Evolutionary conservation across 2,329 filamentous ascomycete species (phyloP).

Genomic region (Trichophyton verrucosum): DNA sequence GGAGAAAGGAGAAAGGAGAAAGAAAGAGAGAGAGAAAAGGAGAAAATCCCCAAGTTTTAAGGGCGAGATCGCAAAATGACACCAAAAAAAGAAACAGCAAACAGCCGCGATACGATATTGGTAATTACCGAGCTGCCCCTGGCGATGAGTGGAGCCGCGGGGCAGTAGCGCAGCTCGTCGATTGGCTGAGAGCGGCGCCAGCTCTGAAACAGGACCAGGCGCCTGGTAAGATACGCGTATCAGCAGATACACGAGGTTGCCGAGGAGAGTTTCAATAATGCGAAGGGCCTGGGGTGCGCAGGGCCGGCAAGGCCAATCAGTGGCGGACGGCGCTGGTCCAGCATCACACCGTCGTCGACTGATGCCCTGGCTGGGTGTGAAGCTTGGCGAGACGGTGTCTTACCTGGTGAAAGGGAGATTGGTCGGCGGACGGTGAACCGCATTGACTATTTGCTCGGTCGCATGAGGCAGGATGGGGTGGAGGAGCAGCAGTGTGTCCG

Average conservation of each 20-base stretch:
- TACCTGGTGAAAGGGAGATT: neutral
- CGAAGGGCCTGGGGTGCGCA: neutral
- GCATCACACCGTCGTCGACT: neutral
- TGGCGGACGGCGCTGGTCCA: neutral
- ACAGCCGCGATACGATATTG: neutral
- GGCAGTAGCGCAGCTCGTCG: neutral
- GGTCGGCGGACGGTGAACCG: neutral
- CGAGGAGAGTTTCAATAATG: slow-evolving; percentile 1
- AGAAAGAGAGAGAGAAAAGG: neutral
- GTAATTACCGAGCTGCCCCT: neutral
- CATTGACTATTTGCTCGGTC: neutral
- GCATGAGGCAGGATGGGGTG: neutral
- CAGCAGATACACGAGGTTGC: neutral
- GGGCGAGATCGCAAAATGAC: neutral
- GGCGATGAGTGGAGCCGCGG: neutral
- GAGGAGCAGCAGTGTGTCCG: neutral
- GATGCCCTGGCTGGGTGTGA: neutral
- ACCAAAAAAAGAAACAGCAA: neutral
- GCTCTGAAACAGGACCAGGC: neutral
- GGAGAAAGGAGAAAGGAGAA: neutral
- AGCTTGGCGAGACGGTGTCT: slow-evolving; percentile 1
- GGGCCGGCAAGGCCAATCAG: neutral
- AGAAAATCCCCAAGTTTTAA: neutral
- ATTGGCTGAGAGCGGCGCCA: neutral
- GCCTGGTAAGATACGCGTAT: neutral